phyloP scores from a whole-genome alignment of 2,329 filamentous ascomycete genomes.

The Alternaria ventricosa region DNA sequence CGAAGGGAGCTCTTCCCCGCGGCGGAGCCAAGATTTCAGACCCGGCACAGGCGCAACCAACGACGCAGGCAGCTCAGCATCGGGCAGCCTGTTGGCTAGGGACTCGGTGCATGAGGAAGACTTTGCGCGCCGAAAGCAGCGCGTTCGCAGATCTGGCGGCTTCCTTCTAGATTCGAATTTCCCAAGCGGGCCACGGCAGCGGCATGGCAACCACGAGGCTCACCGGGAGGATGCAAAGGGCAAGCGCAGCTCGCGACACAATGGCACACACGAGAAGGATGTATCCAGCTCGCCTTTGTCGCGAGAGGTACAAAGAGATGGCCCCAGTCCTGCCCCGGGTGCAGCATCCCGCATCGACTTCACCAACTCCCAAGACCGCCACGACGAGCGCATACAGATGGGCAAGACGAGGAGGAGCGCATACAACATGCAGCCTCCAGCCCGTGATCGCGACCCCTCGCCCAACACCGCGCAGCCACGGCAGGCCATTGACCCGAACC shows the following conservation, averaged over 20 bases:
- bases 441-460: conserved; percentile 11
- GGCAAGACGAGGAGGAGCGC: conserved; percentile 25
- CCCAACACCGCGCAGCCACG: conserved; percentile 33
- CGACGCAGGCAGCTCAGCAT: conserved; percentile 10
- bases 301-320: conserved; percentile 21
- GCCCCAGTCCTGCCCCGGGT: conserved; percentile 5
- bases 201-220: conserved; percentile 33
- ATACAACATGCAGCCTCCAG: conserved; percentile 8
- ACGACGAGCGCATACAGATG: conserved; percentile 22
- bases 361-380: conserved; percentile 7
- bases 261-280: conserved; percentile 33
- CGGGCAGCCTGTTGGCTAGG: conserved; percentile 23
- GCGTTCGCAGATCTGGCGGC: conserved; percentile 47
- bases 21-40: conserved; percentile 23
- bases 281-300: conserved; percentile 28
- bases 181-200: conserved; percentile 33
- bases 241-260: conserved; percentile 48
- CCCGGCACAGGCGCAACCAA: conserved; percentile 15
- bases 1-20: conserved; percentile 37
- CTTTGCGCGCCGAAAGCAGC: conserved; percentile 39
- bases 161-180: conserved; percentile 56
- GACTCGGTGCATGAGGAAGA: conserved; percentile 41
- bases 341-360: conserved; percentile 8
- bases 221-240: conserved; percentile 43
- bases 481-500: conserved; percentile 77